Conservation (phyloP, 2,329 filamentous ascomycete species). For the Trichoderma koningiopsis region DNA sequence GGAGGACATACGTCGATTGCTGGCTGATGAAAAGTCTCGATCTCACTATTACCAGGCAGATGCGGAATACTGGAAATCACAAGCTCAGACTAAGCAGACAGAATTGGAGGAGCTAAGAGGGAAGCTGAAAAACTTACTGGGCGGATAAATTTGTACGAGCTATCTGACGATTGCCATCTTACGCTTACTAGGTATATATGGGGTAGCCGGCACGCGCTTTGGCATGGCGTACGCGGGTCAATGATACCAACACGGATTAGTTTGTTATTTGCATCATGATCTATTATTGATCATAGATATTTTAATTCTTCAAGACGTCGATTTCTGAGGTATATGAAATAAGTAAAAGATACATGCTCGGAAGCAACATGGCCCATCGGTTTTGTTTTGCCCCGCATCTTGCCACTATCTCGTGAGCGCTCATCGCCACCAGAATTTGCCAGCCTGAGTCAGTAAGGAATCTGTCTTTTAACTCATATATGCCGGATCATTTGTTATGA, state of each 20-base stretch:
- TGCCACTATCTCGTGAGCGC: background rate
- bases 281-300: background rate
- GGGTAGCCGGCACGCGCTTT: background rate
- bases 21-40: conserved; percentile 6
- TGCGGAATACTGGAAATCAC: conserved; percentile 13
- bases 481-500: background rate
- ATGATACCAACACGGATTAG: background rate
- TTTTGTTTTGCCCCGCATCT: background rate
- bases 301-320: background rate
- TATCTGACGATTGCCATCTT: background rate
- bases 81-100: conserved; percentile 12
- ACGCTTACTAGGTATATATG: background rate
- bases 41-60: conserved; percentile 7
- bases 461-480: background rate
- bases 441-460: background rate
- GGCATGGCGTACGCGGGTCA: background rate
- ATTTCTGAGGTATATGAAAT: background rate
- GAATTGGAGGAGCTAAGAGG: conserved; percentile 22
- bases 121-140: conserved; percentile 15
- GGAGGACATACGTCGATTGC: background rate
- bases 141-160: background rate
- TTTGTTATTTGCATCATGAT: background rate
- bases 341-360: background rate
- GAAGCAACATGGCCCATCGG: background rate
- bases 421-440: background rate